These are phyloP conservation scores for Monosporascus sp. DNA, from an alignment of 2,329 filamentous ascomycete genomes.

Conservation along the genomic window DNA sequence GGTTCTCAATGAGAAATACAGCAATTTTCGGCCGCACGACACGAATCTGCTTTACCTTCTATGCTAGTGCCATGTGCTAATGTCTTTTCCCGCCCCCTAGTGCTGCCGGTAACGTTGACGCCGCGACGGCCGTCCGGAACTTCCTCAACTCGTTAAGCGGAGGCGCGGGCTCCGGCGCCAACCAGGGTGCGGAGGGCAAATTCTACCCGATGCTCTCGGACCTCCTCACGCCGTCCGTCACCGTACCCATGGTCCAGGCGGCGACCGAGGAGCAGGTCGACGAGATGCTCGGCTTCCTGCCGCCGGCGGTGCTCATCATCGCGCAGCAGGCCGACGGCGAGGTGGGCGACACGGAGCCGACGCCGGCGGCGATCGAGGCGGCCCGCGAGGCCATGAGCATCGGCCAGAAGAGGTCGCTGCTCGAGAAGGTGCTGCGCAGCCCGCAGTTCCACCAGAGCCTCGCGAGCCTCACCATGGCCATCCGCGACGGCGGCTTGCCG, in stretches of 20 bases:
- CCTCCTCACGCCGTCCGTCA: slow-evolving; percentile 72
- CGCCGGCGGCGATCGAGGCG: slow-evolving; percentile 61
- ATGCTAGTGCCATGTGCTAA: neutral
- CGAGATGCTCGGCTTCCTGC: slow-evolving; percentile 70
- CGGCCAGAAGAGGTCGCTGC: slow-evolving; percentile 71
- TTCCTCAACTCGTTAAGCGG: slow-evolving; percentile 79
- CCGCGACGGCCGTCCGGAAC: slow-evolving; percentile 75
- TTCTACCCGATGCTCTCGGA: slow-evolving; percentile 81
- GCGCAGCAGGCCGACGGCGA: slow-evolving; percentile 61
- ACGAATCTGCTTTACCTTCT: neutral
- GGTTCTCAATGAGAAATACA: slow-evolving; percentile 18
- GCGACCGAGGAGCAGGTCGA: slow-evolving; percentile 65
- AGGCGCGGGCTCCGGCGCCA: slow-evolving; percentile 34
- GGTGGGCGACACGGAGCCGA: slow-evolving; percentile 58
- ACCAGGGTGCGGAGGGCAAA: slow-evolving; percentile 46
- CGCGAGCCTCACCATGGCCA: slow-evolving; percentile 76
- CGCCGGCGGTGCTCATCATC: slow-evolving; percentile 71
- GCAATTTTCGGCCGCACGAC: slow-evolving; percentile 5
- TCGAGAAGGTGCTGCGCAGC: slow-evolving; percentile 78
- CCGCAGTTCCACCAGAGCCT: slow-evolving; percentile 89
- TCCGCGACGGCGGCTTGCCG: slow-evolving; percentile 85
- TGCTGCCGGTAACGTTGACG: slow-evolving; percentile 59
- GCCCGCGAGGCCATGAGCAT: slow-evolving; percentile 69
- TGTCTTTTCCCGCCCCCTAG: slow-evolving; percentile 33
- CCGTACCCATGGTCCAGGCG: slow-evolving; percentile 67